Evolutionary conservation across 768 basidiomycete genomes (phyloP).

Genomic region (Suillus variegatus): DNA sequence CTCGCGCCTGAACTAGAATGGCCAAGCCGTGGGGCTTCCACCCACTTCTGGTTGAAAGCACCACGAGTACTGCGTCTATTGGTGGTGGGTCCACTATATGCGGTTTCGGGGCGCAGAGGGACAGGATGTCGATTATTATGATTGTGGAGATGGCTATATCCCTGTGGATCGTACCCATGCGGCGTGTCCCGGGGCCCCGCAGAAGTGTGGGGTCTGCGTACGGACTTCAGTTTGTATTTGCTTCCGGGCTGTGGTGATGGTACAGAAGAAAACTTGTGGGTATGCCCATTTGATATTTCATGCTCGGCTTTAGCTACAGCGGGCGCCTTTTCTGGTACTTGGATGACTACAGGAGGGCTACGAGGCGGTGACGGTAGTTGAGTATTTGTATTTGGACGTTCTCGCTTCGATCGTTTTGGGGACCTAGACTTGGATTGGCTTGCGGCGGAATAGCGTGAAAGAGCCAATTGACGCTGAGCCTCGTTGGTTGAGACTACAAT

Average conservation of each 20-base stretch:
- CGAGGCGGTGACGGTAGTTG: constrained; percentile 44
- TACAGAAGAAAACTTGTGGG: constrained; percentile 29
- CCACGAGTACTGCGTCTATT: constrained; percentile 17
- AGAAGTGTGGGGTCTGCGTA: constrained; percentile 69
- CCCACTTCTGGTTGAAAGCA: constrained; percentile 24
- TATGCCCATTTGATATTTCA: constrained; percentile 19
- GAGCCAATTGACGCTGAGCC: constrained; percentile 63
- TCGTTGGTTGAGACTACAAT: constrained; percentile 70
- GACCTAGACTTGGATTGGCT: constrained; percentile 58
- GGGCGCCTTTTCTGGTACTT: constrained; percentile 14
- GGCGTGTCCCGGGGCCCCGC: constrained; percentile 68
- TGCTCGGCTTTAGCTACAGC: constrained; percentile 4
- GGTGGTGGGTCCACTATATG: constrained; percentile 16
- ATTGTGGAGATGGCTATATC: constrained; percentile 16
- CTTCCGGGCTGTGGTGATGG: constrained; percentile 32
- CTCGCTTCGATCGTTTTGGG: constrained; percentile 46
- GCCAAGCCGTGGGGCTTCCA: constrained; percentile 31
- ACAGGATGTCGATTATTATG: constrained; percentile 17
- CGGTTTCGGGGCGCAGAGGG: constrained; percentile 31
- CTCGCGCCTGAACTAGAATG: constrained; percentile 32
- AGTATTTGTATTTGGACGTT: constrained; percentile 21
- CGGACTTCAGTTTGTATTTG: constrained; percentile 31
- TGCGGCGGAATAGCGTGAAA: constrained; percentile 50
- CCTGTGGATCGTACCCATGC: constrained; percentile 25
- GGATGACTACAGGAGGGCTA: constrained; percentile 23